Percentiles rank a stretch among this genome's conserved stretches.
phyloP scores from a whole-genome alignment of 2,329 filamentous ascomycete species.

The Lasiodiplodia hormozganensis region DNA sequence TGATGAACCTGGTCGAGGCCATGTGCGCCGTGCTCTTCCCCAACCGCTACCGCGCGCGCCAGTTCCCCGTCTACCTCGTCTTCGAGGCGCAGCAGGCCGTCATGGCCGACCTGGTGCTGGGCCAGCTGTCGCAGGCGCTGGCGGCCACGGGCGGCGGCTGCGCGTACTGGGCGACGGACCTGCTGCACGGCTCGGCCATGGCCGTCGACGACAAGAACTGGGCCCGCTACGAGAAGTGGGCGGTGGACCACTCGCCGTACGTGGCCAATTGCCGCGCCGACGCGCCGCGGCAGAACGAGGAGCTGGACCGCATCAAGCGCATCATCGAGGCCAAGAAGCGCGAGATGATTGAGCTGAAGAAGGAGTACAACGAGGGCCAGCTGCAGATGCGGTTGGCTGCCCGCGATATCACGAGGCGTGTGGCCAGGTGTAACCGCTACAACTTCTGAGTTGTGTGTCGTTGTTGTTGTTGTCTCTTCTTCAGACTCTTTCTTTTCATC shows the following conservation, averaged over 20 bases:
- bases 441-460: slow-evolving; percentile 15
- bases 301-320: slow-evolving; percentile 30
- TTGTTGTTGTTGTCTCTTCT: neutral
- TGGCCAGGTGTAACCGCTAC: slow-evolving; percentile 30
- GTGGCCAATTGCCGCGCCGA: slow-evolving; percentile 30
- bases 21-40: slow-evolving; percentile 24
- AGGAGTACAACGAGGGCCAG: slow-evolving; percentile 30
- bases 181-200: slow-evolving; percentile 27
- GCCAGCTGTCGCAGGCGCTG: slow-evolving; percentile 23
- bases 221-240: slow-evolving; percentile 30
- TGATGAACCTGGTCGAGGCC: slow-evolving; percentile 29
- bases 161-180: slow-evolving; percentile 29
- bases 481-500: neutral
- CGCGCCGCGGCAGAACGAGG: slow-evolving; percentile 24
- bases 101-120: slow-evolving; percentile 29
- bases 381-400: slow-evolving; percentile 29
- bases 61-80: slow-evolving; percentile 28
- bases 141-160: slow-evolving; percentile 26
- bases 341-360: slow-evolving; percentile 30
- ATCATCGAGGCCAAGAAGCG: slow-evolving; percentile 30
- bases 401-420: slow-evolving; percentile 26
- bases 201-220: slow-evolving; percentile 30
- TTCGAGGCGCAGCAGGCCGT: slow-evolving; percentile 30
- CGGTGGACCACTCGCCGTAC: slow-evolving; percentile 29
- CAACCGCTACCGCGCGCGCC: slow-evolving; percentile 5